These are phyloP conservation scores for Phyllachora maydis DNA, from an alignment of 2,329 filamentous ascomycete genomes.

Conservation along the genomic window DNA sequence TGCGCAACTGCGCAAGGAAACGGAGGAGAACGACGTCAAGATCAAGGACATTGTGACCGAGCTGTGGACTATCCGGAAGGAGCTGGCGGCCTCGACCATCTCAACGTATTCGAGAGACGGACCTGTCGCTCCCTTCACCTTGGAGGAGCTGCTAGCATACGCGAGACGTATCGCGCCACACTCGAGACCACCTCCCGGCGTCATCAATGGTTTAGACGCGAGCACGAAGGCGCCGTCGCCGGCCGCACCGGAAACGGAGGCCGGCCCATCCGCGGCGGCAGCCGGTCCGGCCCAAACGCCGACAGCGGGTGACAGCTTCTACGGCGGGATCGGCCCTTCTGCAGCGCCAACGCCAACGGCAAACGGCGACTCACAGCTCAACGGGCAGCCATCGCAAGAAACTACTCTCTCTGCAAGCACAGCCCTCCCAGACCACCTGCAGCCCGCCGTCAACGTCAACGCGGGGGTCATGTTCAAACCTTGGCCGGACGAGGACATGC, in stretches of 20 bases:
- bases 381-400: slow-evolving; percentile 7
- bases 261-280: too few species aligned
- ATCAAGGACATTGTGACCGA: slow-evolving; percentile 49
- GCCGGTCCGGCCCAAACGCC: slow-evolving; percentile 2
- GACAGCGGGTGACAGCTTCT: too few species aligned
- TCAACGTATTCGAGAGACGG: slow-evolving; percentile 17
- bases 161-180: slow-evolving; percentile 64
- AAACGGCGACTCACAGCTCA: slow-evolving; percentile 10
- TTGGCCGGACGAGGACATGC: slow-evolving; percentile 54
- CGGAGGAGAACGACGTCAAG: slow-evolving; percentile 44
- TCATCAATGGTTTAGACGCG: slow-evolving; percentile 17
- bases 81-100: slow-evolving; percentile 43
- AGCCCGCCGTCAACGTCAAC: slow-evolving; percentile 30
- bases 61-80: slow-evolving; percentile 53
- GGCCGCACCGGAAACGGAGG: slow-evolving; percentile 4
- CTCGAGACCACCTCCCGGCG: slow-evolving; percentile 46
- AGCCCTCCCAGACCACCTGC: slow-evolving; percentile 25
- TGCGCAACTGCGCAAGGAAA: slow-evolving; percentile 43
- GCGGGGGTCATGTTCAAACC: slow-evolving; percentile 45
- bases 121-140: slow-evolving; percentile 36
- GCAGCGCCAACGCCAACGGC: neutral
- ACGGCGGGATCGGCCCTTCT: neutral
- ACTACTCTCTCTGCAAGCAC: slow-evolving; percentile 13
- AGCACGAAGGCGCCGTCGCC: slow-evolving; percentile 2
- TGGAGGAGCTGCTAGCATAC: slow-evolving; percentile 56